These are phyloP conservation scores for Stephania japonica DNA, from an alignment of 164 flowering plant species.

Conservation along the genomic window DNA sequence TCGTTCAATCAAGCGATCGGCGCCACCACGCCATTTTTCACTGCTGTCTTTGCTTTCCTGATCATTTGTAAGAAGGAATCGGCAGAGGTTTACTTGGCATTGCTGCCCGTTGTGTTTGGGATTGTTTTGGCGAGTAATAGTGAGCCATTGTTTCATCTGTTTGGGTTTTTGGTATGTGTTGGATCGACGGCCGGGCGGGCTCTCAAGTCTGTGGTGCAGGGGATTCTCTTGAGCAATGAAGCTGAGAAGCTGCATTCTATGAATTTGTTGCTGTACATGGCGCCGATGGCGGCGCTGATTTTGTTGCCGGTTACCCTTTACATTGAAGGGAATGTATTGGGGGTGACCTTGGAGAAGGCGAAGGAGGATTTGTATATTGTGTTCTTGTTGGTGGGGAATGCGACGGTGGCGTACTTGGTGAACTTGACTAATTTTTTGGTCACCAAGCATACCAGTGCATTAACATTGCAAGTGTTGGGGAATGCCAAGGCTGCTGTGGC, in stretches of 20 bases:
- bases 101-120: conserved; percentile 83
- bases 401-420: conserved; percentile 93
- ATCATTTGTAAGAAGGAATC: conserved; percentile 78
- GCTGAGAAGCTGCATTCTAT: conserved; percentile 82
- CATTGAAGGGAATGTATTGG: conserved; percentile 74
- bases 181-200: conserved; percentile 91
- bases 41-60: conserved; percentile 79
- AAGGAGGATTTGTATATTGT: conserved; percentile 43
- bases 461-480: conserved; percentile 89
- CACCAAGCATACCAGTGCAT: conserved; percentile 89
- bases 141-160: conserved; percentile 77
- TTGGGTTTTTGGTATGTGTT: conserved; percentile 74
- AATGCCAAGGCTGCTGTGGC: conserved; percentile 97
- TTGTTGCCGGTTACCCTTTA: conserved; percentile 67
- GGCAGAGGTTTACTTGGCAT: conserved; percentile 58
- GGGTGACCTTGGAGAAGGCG: conserved; percentile 55
- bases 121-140: conserved; percentile 82
- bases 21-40: conserved; percentile 94
- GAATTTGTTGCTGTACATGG: conserved; percentile 90
- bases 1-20: conserved; percentile 94
- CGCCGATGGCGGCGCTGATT: conserved; percentile 85
- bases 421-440: conserved; percentile 89
- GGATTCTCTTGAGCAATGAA: conserved; percentile 63
- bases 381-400: conserved; percentile 65
- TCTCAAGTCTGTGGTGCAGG: conserved; percentile 86